Evolutionary conservation across 2,329 filamentous ascomycete species (phyloP), one percentile per base, ranked within the genome.

Genomic region (Harringtonia lauricola): DNA sequence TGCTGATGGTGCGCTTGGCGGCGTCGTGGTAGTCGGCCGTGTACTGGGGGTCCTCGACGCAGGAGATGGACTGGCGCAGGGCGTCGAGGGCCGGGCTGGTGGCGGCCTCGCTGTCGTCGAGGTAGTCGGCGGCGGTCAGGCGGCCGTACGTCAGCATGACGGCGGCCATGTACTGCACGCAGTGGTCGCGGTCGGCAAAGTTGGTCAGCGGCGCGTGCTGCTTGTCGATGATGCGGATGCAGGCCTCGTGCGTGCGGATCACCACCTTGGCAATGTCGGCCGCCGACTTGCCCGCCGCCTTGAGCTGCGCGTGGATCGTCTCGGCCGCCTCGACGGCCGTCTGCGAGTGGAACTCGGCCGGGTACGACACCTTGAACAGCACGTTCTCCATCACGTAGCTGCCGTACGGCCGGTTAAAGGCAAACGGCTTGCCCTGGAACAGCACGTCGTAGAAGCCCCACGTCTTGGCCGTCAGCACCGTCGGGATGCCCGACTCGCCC

Each of bases 381-480:
- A 98, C 88, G 60, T 96, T 98, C 79, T 98, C 92, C 92, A 98
- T 98, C 54, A 98, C 92, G 65, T 98, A 98, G 73, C 85, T 94
- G 61, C 89, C 90, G 61, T 98, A 98, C 47, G 83, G 80, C 50
- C 92, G 81, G 74, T 96, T 90, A 76, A 95, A 98, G 64, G 88
- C 72, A 63, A 98, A 98, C 66, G 86, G 86, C 58, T 94, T 87
- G 67, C 88, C 88, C 71, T 89, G 86, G 76, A 96, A 98, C 51
- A 94, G 77, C 52, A 96, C 89, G 61, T 98, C 92, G 69, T 98
- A 98, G 77, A 96, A 98, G 47, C 92, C 92, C 92, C 92, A 98
- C 46, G 81, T 81, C 31, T 88, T 88, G 10, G 90, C 88, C 39
- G 87, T 92, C 47, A 98, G 79, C 36, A 96, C 89, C 8, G 89